Evolutionary conservation across 2,329 filamentous ascomycete genomes (phyloP).

Genomic region (Pseudogymnoascus sp.): DNA sequence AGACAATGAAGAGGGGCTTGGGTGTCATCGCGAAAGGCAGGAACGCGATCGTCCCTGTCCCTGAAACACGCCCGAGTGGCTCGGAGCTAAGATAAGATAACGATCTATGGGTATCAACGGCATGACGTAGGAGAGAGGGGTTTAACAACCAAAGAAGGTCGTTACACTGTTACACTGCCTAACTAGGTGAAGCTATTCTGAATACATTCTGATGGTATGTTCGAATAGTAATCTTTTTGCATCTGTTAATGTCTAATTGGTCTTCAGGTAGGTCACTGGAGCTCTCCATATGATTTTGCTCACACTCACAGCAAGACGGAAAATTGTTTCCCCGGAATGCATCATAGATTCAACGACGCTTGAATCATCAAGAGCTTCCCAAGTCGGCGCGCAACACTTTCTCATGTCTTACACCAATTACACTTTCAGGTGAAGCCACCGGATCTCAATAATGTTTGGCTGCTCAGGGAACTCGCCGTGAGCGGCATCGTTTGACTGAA

Average conservation of each 20-base stretch:
- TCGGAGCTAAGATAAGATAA: constrained; percentile 6
- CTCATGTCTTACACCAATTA: not conserved
- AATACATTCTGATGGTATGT: not conserved
- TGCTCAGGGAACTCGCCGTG: constrained; percentile 1
- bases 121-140: not conserved
- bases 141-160: not conserved
- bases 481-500: not conserved
- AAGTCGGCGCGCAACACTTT: not conserved
- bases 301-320: not conserved
- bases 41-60: constrained; percentile 1
- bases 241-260: not conserved
- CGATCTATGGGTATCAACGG: not conserved
- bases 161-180: not conserved
- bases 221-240: not conserved
- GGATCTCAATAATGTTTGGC: not conserved
- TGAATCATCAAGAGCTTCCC: not conserved
- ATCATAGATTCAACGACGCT: not conserved
- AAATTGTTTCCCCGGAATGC: not conserved
- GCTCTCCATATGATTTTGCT: not conserved
- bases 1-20: not conserved
- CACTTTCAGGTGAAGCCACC: not conserved
- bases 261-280: not conserved
- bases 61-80: not conserved
- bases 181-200: not conserved
- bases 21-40: not conserved